Evolutionary conservation across 805 yeast genomes (phyloP).

Genomic region (Candida anglica): DNA sequence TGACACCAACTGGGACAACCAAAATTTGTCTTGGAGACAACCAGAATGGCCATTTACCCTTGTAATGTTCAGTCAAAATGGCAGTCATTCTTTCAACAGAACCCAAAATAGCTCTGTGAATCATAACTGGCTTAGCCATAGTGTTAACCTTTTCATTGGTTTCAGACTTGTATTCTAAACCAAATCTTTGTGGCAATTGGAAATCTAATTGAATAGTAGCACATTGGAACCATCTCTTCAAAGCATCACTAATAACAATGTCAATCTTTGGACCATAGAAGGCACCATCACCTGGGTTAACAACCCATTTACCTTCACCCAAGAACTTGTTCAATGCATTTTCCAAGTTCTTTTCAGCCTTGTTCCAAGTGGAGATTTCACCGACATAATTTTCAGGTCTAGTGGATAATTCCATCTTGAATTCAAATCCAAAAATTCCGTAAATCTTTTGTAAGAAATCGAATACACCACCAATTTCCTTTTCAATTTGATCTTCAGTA

Average conservation of each 20-base stretch:
- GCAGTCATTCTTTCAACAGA: conserved; percentile 99
- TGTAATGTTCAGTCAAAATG: conserved; percentile 94
- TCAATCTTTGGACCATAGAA: conserved; percentile 96
- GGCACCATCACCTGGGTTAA: conserved; percentile 97
- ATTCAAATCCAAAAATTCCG: conserved; percentile 90
- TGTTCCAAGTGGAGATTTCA: conserved; percentile 89
- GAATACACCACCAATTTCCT: conserved; percentile 78
- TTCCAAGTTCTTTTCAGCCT: conserved; percentile 83
- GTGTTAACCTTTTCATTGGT: conserved; percentile 52
- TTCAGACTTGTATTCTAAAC: conserved; percentile 74
- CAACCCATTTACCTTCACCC: conserved; percentile 84
- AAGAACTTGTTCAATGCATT: conserved; percentile 73
- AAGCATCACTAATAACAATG: conserved; percentile 90
- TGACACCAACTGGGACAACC: conserved; percentile 95
- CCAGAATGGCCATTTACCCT: conserved; percentile 99
- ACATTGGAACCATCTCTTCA: conserved; percentile 97
- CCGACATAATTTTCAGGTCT: conserved; percentile 97
- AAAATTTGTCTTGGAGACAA: conserved; percentile 97
- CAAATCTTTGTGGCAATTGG: conserved; percentile 95
- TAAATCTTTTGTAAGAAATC: conserved; percentile 83
- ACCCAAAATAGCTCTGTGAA: conserved; percentile 98
- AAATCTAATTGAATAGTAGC: conserved; percentile 98
- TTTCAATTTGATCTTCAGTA: conserved; percentile 83
- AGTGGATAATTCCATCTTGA: conserved; percentile 95
- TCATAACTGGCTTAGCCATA: conserved; percentile 92